Percentiles rank a stretch among this genome's conserved stretches.
Conservation (phyloP, 768 basidiomycete genomes). For the Grammothele lineata region DNA sequence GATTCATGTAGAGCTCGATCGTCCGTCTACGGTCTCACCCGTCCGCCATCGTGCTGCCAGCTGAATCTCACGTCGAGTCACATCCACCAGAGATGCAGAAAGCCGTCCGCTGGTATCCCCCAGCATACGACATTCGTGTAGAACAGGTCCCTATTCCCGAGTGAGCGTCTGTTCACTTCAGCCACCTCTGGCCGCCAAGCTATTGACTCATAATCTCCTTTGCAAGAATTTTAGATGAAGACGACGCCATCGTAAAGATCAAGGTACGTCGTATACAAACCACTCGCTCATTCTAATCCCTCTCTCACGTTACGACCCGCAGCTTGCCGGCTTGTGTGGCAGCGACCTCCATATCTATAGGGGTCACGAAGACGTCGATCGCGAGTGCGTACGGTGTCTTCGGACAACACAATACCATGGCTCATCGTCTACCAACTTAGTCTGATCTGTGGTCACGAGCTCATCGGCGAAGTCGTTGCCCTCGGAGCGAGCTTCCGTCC, state of each 20-base stretch:
- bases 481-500: slow-evolving; percentile 57
- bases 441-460: slow-evolving; percentile 70
- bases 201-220: background rate
- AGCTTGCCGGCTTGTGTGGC: slow-evolving; percentile 69
- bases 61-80: no score
- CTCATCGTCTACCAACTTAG: slow-evolving; percentile 29
- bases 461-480: slow-evolving; percentile 66
- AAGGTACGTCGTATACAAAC: slow-evolving; percentile 37
- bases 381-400: slow-evolving; percentile 46
- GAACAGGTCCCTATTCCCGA: slow-evolving; percentile 54
- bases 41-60: no score
- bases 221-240: slow-evolving; percentile 60
- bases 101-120: slow-evolving; percentile 63
- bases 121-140: slow-evolving; percentile 67
- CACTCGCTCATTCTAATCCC: no score
- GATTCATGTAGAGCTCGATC: no score
- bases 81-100: slow-evolving; percentile 22
- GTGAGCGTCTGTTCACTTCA: slow-evolving; percentile 25
- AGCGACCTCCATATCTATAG: slow-evolving; percentile 76
- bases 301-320: background rate
- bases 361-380: slow-evolving; percentile 49
- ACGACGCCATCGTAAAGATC: slow-evolving; percentile 77
- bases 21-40: no score
- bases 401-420: background rate
- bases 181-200: no score